phyloP scores from a whole-genome alignment of 805 yeast genomes.

The Candida rishiriensis region DNA sequence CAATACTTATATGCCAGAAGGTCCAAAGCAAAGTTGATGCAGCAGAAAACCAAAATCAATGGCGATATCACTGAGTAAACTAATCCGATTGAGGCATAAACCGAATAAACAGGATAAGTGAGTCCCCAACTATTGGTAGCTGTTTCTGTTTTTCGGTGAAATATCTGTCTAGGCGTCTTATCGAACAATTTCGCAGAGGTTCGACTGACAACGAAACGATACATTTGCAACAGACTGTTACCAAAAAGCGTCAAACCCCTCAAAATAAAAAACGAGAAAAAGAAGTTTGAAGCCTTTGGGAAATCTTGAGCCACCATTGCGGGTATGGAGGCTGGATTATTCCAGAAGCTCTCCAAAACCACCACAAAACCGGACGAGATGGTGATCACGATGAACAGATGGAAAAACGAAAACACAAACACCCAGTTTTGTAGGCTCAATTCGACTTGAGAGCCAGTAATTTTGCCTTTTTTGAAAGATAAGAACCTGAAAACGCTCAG shows the following conservation, averaged over 20 bases:
- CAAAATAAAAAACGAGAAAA: slow-evolving; percentile 69
- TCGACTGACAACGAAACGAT: slow-evolving; percentile 40
- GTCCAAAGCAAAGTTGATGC: slow-evolving; percentile 52
- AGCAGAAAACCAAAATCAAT: slow-evolving; percentile 56
- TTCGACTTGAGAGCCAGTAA: slow-evolving; percentile 62
- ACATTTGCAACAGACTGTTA: slow-evolving; percentile 57
- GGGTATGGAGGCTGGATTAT: slow-evolving; percentile 71
- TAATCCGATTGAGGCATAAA: slow-evolving; percentile 72
- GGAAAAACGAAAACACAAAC: slow-evolving; percentile 74
- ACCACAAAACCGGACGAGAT: slow-evolving; percentile 74
- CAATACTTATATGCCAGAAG: slow-evolving; percentile 69
- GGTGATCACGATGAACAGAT: slow-evolving; percentile 79
- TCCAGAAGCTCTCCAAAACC: slow-evolving; percentile 54
- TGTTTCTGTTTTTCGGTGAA: slow-evolving; percentile 38
- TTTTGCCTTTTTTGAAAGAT: slow-evolving; percentile 50
- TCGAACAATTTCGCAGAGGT: slow-evolving; percentile 37
- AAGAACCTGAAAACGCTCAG: slow-evolving; percentile 53
- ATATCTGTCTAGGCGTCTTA: slow-evolving; percentile 58
- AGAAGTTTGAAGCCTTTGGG: slow-evolving; percentile 84
- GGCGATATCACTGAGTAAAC: slow-evolving; percentile 82
- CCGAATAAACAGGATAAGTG: slow-evolving; percentile 69
- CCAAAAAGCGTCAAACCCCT: slow-evolving; percentile 78
- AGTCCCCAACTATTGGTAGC: slow-evolving; percentile 71
- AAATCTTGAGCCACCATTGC: slow-evolving; percentile 68
- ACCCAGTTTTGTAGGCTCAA: slow-evolving; percentile 73